A percentile compares a stretch with the other conserved stretches of the same genome.
phyloP scores from a whole-genome alignment of 441 rosid genomes.

The Brassica balearica region DNA sequence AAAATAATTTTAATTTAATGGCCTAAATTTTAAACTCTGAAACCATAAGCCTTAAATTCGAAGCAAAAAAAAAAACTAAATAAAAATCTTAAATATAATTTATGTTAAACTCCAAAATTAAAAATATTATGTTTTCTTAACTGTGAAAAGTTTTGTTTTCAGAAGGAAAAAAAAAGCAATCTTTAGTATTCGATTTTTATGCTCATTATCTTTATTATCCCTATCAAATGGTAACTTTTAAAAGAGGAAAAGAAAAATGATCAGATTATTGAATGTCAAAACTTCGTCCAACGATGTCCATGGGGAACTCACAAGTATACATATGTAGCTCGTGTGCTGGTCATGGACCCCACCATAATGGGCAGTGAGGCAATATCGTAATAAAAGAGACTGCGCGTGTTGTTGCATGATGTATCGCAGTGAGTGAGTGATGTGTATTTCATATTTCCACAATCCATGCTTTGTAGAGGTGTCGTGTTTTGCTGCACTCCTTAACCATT shows the following conservation, averaged over 20 bases:
- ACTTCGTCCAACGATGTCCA: neutral
- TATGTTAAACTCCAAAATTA: neutral
- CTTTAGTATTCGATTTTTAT: neutral
- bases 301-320: slow-evolving; percentile 18
- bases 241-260: neutral
- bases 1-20: neutral
- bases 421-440: slow-evolving; percentile 34
- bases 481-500: slow-evolving; percentile 28
- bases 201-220: neutral
- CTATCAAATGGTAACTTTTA: neutral
- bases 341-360: slow-evolving; percentile 32
- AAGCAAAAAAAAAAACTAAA: neutral
- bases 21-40: neutral
- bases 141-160: neutral
- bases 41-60: neutral
- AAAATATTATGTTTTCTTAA: neutral
- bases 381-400: slow-evolving; percentile 41
- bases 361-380: slow-evolving; percentile 2
- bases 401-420: slow-evolving; percentile 29
- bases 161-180: neutral
- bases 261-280: neutral
- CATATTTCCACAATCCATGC: slow-evolving; percentile 39
- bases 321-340: neutral
- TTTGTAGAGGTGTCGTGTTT: slow-evolving; percentile 28
- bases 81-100: neutral